phyloP scores from a whole-genome alignment of 768 basidiomycete genomes.

The Lepiota brunneoincarnata region DNA sequence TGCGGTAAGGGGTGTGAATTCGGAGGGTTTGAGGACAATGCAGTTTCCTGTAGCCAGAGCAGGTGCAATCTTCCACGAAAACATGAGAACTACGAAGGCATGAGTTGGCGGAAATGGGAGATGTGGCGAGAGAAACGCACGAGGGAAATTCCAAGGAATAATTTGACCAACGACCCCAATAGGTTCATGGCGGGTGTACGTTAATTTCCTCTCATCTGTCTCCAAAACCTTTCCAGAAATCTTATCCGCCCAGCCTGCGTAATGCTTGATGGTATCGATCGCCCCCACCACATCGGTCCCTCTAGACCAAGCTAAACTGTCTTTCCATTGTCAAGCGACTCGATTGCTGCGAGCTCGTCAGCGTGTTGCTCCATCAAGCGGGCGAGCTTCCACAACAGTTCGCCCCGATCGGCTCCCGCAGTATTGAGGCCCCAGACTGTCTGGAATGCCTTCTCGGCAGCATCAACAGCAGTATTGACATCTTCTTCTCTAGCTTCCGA shows the following conservation, averaged over 20 bases:
- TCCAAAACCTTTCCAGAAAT: conserved; percentile 69
- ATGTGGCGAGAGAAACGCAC: conserved; percentile 21
- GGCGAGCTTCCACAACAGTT: conserved; percentile 53
- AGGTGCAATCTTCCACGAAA: conserved; percentile 76
- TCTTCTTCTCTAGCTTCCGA: conserved; percentile 64
- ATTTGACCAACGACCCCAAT: conserved; percentile 25
- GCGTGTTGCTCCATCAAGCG: conserved; percentile 52
- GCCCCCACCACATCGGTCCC: conserved; percentile 44
- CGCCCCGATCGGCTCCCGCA: conserved; percentile 14
- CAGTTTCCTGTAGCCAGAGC: conserved; percentile 82
- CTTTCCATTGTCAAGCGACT: conserved; percentile 69
- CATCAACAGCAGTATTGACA: conserved; percentile 67
- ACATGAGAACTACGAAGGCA: conserved; percentile 46
- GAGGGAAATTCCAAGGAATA: conserved; percentile 57
- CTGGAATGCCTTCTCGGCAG: conserved; percentile 25
- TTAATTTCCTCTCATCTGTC: conserved; percentile 26
- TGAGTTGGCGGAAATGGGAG: conserved; percentile 4
- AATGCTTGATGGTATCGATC: conserved; percentile 62
- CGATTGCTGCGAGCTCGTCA: conserved; percentile 63
- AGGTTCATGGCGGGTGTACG: conserved; percentile 27
- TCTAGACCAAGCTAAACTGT: conserved; percentile 47
- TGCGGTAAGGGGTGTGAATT: conserved; percentile 73
- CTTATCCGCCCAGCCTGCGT: conserved; percentile 88
- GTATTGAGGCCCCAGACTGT: conserved; percentile 46
- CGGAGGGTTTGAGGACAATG: conserved; percentile 77